These are phyloP conservation scores for Aspergillus biplanus DNA, from an alignment of 495 filamentous ascomycete genomes.

Conservation along the genomic window DNA sequence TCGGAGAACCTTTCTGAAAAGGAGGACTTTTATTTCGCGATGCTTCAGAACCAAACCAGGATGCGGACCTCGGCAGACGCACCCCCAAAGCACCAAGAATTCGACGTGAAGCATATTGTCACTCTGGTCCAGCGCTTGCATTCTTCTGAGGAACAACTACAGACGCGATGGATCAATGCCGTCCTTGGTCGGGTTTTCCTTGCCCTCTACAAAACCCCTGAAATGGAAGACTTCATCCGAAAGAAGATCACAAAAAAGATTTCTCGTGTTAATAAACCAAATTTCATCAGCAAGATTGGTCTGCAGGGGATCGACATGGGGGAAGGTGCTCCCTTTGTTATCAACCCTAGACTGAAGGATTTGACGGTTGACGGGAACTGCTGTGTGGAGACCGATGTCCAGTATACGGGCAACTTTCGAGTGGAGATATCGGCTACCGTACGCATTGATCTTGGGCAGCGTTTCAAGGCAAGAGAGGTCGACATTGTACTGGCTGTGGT, in stretches of 20 bases:
- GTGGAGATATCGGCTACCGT: slow-evolving; percentile 88
- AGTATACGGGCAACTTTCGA: slow-evolving; percentile 86
- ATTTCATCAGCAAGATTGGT: slow-evolving; percentile 80
- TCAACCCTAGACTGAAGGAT: slow-evolving; percentile 86
- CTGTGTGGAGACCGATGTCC: slow-evolving; percentile 80
- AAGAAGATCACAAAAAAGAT: slow-evolving; percentile 97
- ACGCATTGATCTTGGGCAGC: slow-evolving; percentile 82
- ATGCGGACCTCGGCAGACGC: slow-evolving; percentile 56
- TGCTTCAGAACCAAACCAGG: slow-evolving; percentile 82
- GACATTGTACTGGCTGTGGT: slow-evolving; percentile 86
- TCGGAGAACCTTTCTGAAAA: slow-evolving; percentile 93
- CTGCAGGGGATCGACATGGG: slow-evolving; percentile 85
- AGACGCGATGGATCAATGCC: slow-evolving; percentile 94
- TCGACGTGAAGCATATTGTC: slow-evolving; percentile 83
- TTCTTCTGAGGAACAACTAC: slow-evolving; percentile 87
- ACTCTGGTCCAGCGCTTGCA: slow-evolving; percentile 85
- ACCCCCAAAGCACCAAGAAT: slow-evolving; percentile 74
- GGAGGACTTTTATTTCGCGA: slow-evolving; percentile 95
- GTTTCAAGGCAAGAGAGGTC: slow-evolving; percentile 89
- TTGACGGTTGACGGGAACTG: slow-evolving; percentile 90
- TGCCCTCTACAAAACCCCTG: slow-evolving; percentile 79
- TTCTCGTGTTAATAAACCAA: slow-evolving; percentile 85
- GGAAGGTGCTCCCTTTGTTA: slow-evolving; percentile 83
- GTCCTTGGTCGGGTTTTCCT: slow-evolving; percentile 86
- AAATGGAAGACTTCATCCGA: slow-evolving; percentile 76